Base-by-base conservation (phyloP, 2,329 filamentous ascomycete species). In the Niveomyces coronatus region DNA sequence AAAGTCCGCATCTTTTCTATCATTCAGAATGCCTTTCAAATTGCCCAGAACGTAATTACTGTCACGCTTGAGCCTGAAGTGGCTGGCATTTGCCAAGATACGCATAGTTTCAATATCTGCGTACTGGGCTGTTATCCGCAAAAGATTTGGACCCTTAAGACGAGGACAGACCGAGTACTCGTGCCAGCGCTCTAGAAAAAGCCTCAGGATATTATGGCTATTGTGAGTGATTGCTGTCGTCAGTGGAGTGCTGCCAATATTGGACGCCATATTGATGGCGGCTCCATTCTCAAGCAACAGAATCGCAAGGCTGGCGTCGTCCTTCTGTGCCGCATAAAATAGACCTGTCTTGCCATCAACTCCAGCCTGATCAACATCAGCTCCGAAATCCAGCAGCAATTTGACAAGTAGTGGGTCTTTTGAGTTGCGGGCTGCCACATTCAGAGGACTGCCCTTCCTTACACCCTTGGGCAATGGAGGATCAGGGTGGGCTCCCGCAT, bases 231-330 rank as follows among this genome's bases (percentile, higher is more conserved):
- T 56, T 10, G 57, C 49, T 6, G 51, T 56, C 0, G 55, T 60
- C 23, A 59, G 43, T 0, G 56, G 53, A 13, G 55, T 58, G 19
- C 47, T 42, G 4, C 52, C 53, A 19, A 44, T 50, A 9, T 33
- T 39, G 4, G 55, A 47, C 7, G 45, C 41, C 20, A 47, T 48
- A 42, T 59, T 60, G 41, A 58, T 54, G 32, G 56, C 44, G 19
- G 56, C 56, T 4, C 55, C 55, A 41, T 56, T 52, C 24, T 59
- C 56, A 3, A 60, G 46, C 8, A 59, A 45, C n/a, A 60, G 41
- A 16, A 52, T 49, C 1, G 55, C 55, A 33, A 56, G 52, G 32
- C 44, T 49, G 3, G 48, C 48, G 24, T 53, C 51, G 33, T 58
- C 45, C 15, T 48, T 52, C 15, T 51, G 49, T 5, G 56, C 48